phyloP scores from a whole-genome alignment of 495 filamentous ascomycete species.

The Lindgomyces ingoldianus region DNA sequence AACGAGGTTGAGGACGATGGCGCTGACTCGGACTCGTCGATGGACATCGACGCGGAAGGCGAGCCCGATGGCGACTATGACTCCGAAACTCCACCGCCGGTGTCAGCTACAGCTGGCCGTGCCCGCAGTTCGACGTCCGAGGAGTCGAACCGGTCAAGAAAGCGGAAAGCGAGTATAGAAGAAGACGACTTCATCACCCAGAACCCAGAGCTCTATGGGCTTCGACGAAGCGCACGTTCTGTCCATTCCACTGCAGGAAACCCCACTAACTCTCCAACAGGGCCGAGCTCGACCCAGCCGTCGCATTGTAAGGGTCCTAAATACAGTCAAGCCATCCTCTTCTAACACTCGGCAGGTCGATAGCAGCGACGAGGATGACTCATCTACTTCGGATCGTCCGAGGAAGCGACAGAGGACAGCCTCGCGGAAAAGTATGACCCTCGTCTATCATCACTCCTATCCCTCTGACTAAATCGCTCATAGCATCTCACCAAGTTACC shows the following conservation, averaged over 20 bases:
- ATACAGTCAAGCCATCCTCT: neutral
- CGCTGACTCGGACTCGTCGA: slow-evolving; percentile 53
- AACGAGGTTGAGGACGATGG: slow-evolving; percentile 45
- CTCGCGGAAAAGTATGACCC: slow-evolving; percentile 44
- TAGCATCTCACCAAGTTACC: slow-evolving; percentile 68
- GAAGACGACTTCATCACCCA: slow-evolving; percentile 82
- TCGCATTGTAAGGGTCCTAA: slow-evolving; percentile 48
- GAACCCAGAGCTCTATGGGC: slow-evolving; percentile 94
- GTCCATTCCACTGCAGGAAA: neutral
- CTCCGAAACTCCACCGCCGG: slow-evolving; percentile 58
- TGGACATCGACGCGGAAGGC: slow-evolving; percentile 64
- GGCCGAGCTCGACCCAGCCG: slow-evolving; percentile 58
- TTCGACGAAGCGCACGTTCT: slow-evolving; percentile 79
- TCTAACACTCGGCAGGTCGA: slow-evolving; percentile 56
- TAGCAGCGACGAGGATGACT: slow-evolving; percentile 68
- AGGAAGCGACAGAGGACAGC: slow-evolving; percentile 50
- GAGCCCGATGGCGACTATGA: slow-evolving; percentile 81
- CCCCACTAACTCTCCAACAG: slow-evolving; percentile 35
- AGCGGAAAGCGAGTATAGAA: slow-evolving; percentile 71
- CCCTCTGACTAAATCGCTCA: slow-evolving; percentile 26
- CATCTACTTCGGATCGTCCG: slow-evolving; percentile 67
- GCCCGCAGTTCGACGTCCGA: slow-evolving; percentile 67
- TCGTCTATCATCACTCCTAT: neutral
- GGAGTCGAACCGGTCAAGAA: slow-evolving; percentile 63
- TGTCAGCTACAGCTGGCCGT: slow-evolving; percentile 10